Conservation (phyloP, 371 early-diverging fungal genomes). For the Apophysomyces sp. region DNA sequence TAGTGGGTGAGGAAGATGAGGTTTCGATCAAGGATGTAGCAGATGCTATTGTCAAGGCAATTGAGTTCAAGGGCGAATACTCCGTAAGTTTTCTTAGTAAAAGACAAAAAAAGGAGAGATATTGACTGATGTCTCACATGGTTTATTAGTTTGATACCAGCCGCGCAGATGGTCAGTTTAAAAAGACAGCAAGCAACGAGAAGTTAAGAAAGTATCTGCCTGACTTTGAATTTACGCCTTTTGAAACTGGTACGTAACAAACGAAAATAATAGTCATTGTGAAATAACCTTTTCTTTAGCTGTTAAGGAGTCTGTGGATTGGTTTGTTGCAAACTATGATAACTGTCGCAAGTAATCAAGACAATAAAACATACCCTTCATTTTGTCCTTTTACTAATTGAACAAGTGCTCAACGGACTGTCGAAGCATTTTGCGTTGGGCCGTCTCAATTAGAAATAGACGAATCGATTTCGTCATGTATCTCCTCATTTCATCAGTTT, state of each 20-base stretch:
- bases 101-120: too few species aligned
- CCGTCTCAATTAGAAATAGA: not conserved
- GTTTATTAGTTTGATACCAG: conserved; percentile 65
- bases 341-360: conserved; percentile 56
- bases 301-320: conserved; percentile 73
- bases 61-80: conserved; percentile 69
- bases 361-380: not conserved
- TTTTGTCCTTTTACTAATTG: not conserved
- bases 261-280: too few species aligned
- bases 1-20: conserved; percentile 81
- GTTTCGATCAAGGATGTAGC: conserved; percentile 83
- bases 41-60: conserved; percentile 69
- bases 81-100: conserved; percentile 23
- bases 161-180: conserved; percentile 84
- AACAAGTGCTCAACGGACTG: not conserved
- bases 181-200: conserved; percentile 85
- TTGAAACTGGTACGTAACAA: conserved; percentile 59
- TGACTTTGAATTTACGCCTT: conserved; percentile 82
- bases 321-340: conserved; percentile 78
- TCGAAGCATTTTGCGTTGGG: not conserved
- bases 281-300: conserved; percentile 41
- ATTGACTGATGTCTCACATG: not conserved
- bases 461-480: not conserved
- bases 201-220: conserved; percentile 75
- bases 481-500: not conserved